Evolutionary conservation across 352 stramenopile genomes (phyloP), one percentile per base, ranked within the genome.

Genomic region (Elongisporangium prolatum): DNA sequence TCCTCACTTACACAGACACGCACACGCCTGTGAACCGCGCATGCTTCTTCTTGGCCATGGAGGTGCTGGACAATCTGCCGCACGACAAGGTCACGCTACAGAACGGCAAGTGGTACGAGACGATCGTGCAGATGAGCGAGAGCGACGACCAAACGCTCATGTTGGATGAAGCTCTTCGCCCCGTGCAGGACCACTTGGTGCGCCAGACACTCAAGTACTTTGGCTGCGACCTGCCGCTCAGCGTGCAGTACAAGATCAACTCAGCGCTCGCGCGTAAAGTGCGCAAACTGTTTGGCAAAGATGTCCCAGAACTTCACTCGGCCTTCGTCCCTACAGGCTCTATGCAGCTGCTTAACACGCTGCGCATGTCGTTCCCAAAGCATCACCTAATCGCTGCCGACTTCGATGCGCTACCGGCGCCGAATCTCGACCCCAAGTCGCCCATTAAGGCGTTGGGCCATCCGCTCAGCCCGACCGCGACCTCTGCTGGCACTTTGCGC

Each of bases 11-110:
- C 60, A 70, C 75, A 16, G 80, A 91, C 37, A 64, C 63, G n/a
- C 75, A 90, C 63, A 59, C 69, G 18, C 58, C 66, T 3, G 64
- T 88, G 14, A 79, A 68, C 48, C 66, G 75, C 13, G 64, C 71
- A 59, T 94, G 84, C 63, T 91, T 91, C 55, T 89, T 96, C 48
- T 25, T 96, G 18, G 87, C 84, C 1, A 86, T 97, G 57, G 89
- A 97, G 55, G 86, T 97, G 54, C 75, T 97, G 8, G 89, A 97
- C 71, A 97, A 97, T 64, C 60, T 97, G 28, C 89, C 88, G 38
- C 89, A 97, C 59, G 89, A 97, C 75, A 97, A 97, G 64, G 81
- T 97, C 13, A 59, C 65, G 34, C 64, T 91, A n/a, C 58, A 71
- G n/a, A 75, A 79, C 48, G 82, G 82, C 67, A 85, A 90, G 62